These are phyloP conservation scores for Arabidopsis lyrata DNA, from an alignment of 441 rosid genomes.

Conservation along the genomic window DNA sequence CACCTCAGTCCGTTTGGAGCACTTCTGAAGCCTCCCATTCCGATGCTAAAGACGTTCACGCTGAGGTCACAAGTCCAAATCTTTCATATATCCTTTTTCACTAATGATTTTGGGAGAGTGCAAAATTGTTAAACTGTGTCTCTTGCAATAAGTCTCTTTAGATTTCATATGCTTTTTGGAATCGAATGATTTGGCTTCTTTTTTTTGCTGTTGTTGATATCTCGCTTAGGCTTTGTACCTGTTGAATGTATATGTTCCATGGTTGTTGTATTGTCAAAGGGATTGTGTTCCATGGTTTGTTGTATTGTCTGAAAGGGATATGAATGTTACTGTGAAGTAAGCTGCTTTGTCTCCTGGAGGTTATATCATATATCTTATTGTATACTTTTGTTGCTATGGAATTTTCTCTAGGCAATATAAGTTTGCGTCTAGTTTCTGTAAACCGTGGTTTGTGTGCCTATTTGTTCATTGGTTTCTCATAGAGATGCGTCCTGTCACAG, in stretches of 20 bases:
- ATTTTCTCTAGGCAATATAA: not conserved
- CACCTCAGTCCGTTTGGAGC: conserved; percentile 58
- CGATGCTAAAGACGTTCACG: conserved; percentile 48
- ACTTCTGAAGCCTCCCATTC: conserved; percentile 46
- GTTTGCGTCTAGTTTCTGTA: not conserved
- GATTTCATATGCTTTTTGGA: not conserved
- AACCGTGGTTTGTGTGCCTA: not conserved
- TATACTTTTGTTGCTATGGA: not conserved
- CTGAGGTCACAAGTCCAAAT: conserved; percentile 50
- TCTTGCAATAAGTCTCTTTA: not conserved
- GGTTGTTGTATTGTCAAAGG: not conserved
- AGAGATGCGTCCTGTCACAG: conserved; percentile 39
- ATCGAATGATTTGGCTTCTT: not conserved
- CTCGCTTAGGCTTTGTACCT: not conserved
- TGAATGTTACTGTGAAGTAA: conserved; percentile 1
- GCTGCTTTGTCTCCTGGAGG: conserved; percentile 1
- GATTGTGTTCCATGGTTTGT: not conserved
- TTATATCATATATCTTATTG: not conserved
- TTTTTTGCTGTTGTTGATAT: not conserved
- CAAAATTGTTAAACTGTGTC: not conserved
- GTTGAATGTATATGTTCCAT: not conserved
- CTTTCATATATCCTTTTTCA: not conserved
- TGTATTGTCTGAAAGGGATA: not conserved
- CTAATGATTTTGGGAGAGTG: not conserved
- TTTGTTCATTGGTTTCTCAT: conserved; percentile 18